Conservation (phyloP, 768 basidiomycete genomes). For the Naematelia aurantialba region DNA sequence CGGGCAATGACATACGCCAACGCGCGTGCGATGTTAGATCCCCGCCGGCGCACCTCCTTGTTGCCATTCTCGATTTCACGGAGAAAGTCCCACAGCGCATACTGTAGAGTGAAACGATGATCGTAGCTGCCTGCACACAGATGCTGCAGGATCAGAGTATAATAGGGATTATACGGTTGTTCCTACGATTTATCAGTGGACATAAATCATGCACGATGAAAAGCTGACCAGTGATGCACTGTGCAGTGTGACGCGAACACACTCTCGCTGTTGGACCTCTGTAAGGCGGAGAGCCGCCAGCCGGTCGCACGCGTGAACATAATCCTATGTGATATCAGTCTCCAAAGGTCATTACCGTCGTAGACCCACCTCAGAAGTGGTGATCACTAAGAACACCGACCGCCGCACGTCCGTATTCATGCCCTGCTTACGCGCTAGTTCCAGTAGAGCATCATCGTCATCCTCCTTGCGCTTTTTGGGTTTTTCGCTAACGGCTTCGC, state of each 20-base stretch:
- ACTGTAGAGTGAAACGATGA: constrained; percentile 88
- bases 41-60: constrained; percentile 55
- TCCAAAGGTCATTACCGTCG: background rate
- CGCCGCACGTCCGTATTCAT: constrained; percentile 97
- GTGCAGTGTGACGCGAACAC: constrained; percentile 84
- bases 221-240: constrained; percentile 59
- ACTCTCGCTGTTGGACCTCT: constrained; percentile 89
- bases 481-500: constrained; percentile 17
- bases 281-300: constrained; percentile 75
- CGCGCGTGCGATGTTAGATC: constrained; percentile 72
- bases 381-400: constrained; percentile 85
- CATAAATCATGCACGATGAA: background rate
- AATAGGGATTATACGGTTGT: constrained; percentile 90
- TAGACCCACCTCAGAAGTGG: constrained; percentile 78
- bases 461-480: constrained; percentile 41
- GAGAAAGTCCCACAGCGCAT: constrained; percentile 93
- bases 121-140: constrained; percentile 74
- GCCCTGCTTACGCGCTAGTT: constrained; percentile 87
- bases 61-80: constrained; percentile 77
- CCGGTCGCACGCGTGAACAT: constrained; percentile 90
- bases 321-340: constrained; percentile 63
- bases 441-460: constrained; percentile 56
- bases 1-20: constrained; percentile 94
- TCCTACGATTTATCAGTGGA: constrained; percentile 57
- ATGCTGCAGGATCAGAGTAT: constrained; percentile 79